A percentile compares a stretch with the other conserved stretches of the same genome.
Conservation (phyloP, 2,329 filamentous ascomycete genomes). For the Beauveria australis region DNA sequence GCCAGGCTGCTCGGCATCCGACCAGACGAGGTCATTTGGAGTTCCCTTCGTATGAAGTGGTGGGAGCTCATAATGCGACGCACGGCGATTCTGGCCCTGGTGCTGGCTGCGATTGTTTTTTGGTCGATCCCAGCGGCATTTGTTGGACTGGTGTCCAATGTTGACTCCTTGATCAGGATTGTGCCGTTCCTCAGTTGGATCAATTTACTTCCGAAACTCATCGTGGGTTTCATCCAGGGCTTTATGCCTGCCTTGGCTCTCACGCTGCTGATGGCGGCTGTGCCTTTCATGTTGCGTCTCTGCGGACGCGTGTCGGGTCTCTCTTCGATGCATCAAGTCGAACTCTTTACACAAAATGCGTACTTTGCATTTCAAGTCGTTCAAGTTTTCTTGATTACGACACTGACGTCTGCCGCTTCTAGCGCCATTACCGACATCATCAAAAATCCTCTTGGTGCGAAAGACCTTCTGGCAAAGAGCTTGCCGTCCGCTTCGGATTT, state of each 20-base stretch:
- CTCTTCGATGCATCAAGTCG: conserved; percentile 45
- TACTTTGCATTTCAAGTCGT: conserved; percentile 89
- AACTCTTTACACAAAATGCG: conserved; percentile 83
- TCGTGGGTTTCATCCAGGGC: conserved; percentile 51
- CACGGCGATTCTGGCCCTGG: conserved; percentile 60
- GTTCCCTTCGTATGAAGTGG: conserved; percentile 74
- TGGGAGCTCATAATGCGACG: conserved; percentile 73
- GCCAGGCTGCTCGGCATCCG: conserved; percentile 77
- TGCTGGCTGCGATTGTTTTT: conserved; percentile 75
- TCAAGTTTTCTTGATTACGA: conserved; percentile 88
- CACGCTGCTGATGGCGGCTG: conserved; percentile 75
- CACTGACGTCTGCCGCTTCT: conserved; percentile 70
- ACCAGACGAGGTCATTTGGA: conserved; percentile 82
- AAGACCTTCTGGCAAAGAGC: conserved; percentile 58
- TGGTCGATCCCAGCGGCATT: conserved; percentile 70
- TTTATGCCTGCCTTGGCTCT: conserved; percentile 74
- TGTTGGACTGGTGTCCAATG: conserved; percentile 80
- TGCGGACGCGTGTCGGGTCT: conserved; percentile 10
- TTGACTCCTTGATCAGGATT: conserved; percentile 58
- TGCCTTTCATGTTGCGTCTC: conserved; percentile 70
- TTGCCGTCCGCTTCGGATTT: conserved; percentile 85
- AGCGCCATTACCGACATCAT: conserved; percentile 57
- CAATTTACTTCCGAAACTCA: conserved; percentile 24
- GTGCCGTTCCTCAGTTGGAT: conserved; percentile 34
- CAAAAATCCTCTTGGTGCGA: conserved; percentile 50